These are phyloP conservation scores for Cyberlindnera mrakii DNA, from an alignment of 805 yeast genomes.

Conservation along the genomic window DNA sequence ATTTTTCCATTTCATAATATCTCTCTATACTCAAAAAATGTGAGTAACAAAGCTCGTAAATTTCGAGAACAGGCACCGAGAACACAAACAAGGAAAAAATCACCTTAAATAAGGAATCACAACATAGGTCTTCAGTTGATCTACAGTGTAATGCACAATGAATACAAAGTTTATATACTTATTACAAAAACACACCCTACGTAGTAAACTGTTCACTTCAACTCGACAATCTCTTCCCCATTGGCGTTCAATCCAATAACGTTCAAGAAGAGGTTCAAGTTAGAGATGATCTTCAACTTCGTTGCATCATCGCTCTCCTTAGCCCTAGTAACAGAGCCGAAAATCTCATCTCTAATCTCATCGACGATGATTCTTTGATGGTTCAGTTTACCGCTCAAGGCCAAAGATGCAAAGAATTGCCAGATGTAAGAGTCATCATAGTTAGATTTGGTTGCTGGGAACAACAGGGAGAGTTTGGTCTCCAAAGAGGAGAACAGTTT, in stretches of 20 bases:
- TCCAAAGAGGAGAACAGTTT: constrained; percentile 73
- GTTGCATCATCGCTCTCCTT: constrained; percentile 36
- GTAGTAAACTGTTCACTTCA: constrained; percentile 30
- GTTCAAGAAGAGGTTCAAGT: constrained; percentile 85
- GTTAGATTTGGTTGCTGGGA: constrained; percentile 60
- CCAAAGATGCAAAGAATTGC: constrained; percentile 94
- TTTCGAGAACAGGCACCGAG: too few relatives aligned
- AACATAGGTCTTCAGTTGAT: too few relatives aligned
- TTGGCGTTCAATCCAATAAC: constrained; percentile 95
- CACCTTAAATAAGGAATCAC: too few relatives aligned
- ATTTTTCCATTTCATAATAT: too few relatives aligned
- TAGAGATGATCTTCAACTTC: constrained; percentile 60
- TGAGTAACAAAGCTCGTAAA: too few relatives aligned
- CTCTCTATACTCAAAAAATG: too few relatives aligned
- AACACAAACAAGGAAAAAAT: too few relatives aligned
- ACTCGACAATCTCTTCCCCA: constrained; percentile 80
- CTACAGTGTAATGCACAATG: too few relatives aligned
- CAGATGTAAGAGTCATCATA: constrained; percentile 57
- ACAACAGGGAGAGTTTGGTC: constrained; percentile 67
- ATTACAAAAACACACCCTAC: too few relatives aligned
- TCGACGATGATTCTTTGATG: constrained; percentile 93
- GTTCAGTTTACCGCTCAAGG: constrained; percentile 82
- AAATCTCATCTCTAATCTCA: constrained; percentile 88
- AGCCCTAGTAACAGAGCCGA: constrained; percentile 78
- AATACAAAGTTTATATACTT: too few relatives aligned